These are phyloP conservation scores for Alternaria novae-zelandiae DNA, from an alignment of 2,329 filamentous ascomycete species.

Conservation along the genomic window DNA sequence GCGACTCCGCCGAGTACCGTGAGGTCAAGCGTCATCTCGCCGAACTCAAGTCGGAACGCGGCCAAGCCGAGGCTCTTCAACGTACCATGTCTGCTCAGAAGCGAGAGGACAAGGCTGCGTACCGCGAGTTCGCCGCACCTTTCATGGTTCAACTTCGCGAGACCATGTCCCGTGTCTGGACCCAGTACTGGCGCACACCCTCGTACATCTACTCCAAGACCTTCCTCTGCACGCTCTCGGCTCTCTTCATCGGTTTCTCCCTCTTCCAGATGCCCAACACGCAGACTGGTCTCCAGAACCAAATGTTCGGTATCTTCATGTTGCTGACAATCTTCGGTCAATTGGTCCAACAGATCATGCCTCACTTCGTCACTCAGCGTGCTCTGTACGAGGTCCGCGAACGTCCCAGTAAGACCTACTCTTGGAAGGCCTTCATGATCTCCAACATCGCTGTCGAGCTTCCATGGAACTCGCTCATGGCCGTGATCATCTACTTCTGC, in stretches of 20 bases:
- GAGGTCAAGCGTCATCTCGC: conserved; percentile 55
- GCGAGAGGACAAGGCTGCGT: conserved; percentile 60
- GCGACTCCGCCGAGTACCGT: conserved; percentile 54
- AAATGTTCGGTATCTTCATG: conserved; percentile 88
- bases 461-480: conserved; percentile 81
- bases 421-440: conserved; percentile 85
- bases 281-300: conserved; percentile 81
- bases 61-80: conserved; percentile 38
- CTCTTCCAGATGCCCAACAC: conserved; percentile 76
- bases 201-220: conserved; percentile 87
- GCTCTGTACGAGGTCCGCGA: conserved; percentile 85
- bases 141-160: conserved; percentile 71
- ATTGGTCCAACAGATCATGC: conserved; percentile 81
- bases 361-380: conserved; percentile 82
- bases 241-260: conserved; percentile 82
- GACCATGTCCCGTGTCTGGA: conserved; percentile 77
- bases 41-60: conserved; percentile 51
- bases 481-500: conserved; percentile 76
- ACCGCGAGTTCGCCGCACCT: conserved; percentile 81
- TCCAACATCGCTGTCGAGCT: conserved; percentile 84
- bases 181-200: conserved; percentile 91
- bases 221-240: conserved; percentile 67
- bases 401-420: conserved; percentile 82
- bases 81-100: conserved; percentile 50
- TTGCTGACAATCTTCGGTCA: conserved; percentile 80